Evolutionary conservation across 2,329 filamentous ascomycete genomes (phyloP).

Genomic region (Colletotrichum sp.): DNA sequence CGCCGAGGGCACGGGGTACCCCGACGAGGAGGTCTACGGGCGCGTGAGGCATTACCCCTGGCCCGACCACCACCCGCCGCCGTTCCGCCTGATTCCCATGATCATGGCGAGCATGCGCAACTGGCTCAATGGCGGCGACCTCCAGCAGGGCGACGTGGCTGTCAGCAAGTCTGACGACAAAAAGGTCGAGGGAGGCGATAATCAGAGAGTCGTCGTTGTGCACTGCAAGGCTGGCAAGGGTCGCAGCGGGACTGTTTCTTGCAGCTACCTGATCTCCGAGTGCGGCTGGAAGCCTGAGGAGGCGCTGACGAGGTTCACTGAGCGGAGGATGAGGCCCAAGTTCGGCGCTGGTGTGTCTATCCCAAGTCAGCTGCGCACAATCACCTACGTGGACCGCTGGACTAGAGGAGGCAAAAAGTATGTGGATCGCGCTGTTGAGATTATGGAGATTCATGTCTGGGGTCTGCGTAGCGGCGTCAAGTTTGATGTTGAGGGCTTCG

Average conservation of each 20-base stretch:
- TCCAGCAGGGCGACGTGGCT: slow-evolving; percentile 24
- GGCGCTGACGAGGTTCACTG: slow-evolving; percentile 68
- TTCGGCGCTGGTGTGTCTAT: slow-evolving; percentile 94
- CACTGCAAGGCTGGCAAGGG: slow-evolving; percentile 99
- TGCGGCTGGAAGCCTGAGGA: slow-evolving; percentile 66
- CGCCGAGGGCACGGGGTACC: slow-evolving; percentile 94
- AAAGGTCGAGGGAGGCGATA: slow-evolving; percentile 28
- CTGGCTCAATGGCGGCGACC: slow-evolving; percentile 70
- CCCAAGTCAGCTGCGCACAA: slow-evolving; percentile 86
- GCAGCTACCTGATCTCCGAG: slow-evolving; percentile 89
- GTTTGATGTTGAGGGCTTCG: slow-evolving; percentile 82
- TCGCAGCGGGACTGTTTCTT: slow-evolving; percentile 85
- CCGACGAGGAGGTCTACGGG: slow-evolving; percentile 85
- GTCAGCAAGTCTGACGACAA: slow-evolving; percentile 18
- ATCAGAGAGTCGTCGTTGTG: slow-evolving; percentile 78
- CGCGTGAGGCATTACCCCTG: slow-evolving; percentile 92
- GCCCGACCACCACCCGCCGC: slow-evolving; percentile 96
- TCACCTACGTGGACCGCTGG: slow-evolving; percentile 91
- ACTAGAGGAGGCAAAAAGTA: slow-evolving; percentile 77
- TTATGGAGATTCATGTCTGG: slow-evolving; percentile 90
- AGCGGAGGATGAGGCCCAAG: slow-evolving; percentile 84
- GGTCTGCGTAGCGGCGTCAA: slow-evolving; percentile 88
- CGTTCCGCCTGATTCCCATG: slow-evolving; percentile 85
- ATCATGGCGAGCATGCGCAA: slow-evolving; percentile 93
- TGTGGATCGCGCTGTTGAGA: slow-evolving; percentile 80